phyloP scores from a whole-genome alignment of 2,329 filamentous ascomycete genomes.

The Atkinsonella hypoxylon region DNA sequence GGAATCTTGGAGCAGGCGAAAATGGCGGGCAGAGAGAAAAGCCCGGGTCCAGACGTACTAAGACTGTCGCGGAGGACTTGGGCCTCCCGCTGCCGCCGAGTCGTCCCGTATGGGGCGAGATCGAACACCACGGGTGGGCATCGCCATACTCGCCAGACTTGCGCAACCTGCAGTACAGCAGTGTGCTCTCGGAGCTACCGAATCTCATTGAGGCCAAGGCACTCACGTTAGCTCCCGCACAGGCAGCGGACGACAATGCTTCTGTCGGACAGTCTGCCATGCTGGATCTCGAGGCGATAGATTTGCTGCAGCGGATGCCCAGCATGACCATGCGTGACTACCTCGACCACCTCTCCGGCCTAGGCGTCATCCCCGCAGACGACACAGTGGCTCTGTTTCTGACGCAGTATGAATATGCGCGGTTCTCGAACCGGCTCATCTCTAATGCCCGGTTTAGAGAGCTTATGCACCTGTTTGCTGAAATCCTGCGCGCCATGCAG shows the following conservation, averaged over 20 bases:
- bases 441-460: conserved; percentile 59
- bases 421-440: conserved; percentile 64
- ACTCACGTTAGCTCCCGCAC: conserved; percentile 64
- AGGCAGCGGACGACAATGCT: conserved; percentile 6
- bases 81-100: conserved; percentile 37
- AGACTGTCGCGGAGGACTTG: conserved; percentile 24
- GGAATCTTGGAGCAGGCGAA: conserved; percentile 7
- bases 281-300: conserved; percentile 56
- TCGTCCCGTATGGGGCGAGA: conserved; percentile 61
- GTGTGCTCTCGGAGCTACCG: conserved; percentile 72
- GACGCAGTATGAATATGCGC: conserved; percentile 65
- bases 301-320: conserved; percentile 56
- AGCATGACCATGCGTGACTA: conserved; percentile 73
- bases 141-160: conserved; percentile 65
- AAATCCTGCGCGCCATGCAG: conserved; percentile 65
- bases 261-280: conserved; percentile 17
- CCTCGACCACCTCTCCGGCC: conserved; percentile 52
- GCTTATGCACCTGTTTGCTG: conserved; percentile 76
- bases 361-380: conserved; percentile 46
- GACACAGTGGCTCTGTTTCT: conserved; percentile 52
- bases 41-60: conserved; percentile 21
- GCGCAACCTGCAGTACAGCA: conserved; percentile 70
- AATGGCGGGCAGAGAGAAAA: conserved; percentile 10
- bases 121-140: conserved; percentile 82
- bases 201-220: conserved; percentile 88